Evolutionary conservation across 345 rosid species (phyloP).

Genomic region (Isatis tinctoria): DNA sequence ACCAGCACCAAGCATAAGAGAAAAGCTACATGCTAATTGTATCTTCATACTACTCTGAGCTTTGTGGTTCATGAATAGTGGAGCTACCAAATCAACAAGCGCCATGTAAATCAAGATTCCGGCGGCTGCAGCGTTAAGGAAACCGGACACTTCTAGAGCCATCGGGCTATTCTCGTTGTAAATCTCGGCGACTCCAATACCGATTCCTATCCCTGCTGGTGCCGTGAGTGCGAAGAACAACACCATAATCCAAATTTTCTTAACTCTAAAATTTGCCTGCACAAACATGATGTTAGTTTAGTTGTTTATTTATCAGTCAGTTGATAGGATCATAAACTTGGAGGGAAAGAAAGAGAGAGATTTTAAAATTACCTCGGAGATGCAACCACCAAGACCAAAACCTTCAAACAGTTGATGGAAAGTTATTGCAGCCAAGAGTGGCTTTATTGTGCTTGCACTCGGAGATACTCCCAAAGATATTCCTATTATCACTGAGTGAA

Average conservation of each 20-base stretch:
- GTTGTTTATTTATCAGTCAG: neutral
- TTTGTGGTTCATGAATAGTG: constrained; percentile 42
- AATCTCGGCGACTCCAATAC: constrained; percentile 38
- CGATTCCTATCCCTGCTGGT: constrained; percentile 53
- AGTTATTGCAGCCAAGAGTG: constrained; percentile 51
- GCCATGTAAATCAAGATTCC: constrained; percentile 66
- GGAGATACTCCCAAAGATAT: constrained; percentile 56
- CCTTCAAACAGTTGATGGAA: constrained; percentile 77
- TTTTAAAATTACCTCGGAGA: constrained; percentile 38
- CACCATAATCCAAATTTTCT: constrained; percentile 36
- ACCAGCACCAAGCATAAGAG: constrained; percentile 51
- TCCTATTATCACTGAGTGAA: constrained; percentile 65
- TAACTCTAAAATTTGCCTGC: constrained; percentile 37
- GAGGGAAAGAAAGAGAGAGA: neutral
- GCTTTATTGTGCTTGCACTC: constrained; percentile 41
- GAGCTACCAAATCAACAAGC: constrained; percentile 56
- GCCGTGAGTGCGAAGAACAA: constrained; percentile 55
- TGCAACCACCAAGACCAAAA: constrained; percentile 70
- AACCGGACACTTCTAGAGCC: constrained; percentile 46
- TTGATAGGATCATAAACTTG: neutral
- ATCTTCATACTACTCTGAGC: constrained; percentile 35
- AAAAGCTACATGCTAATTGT: constrained; percentile 25
- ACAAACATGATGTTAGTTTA: neutral
- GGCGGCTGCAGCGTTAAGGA: constrained; percentile 51
- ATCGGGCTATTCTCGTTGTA: constrained; percentile 51